phyloP scores from a whole-genome alignment of 257 asterid genomes.

The Cruciata laevipes region DNA sequence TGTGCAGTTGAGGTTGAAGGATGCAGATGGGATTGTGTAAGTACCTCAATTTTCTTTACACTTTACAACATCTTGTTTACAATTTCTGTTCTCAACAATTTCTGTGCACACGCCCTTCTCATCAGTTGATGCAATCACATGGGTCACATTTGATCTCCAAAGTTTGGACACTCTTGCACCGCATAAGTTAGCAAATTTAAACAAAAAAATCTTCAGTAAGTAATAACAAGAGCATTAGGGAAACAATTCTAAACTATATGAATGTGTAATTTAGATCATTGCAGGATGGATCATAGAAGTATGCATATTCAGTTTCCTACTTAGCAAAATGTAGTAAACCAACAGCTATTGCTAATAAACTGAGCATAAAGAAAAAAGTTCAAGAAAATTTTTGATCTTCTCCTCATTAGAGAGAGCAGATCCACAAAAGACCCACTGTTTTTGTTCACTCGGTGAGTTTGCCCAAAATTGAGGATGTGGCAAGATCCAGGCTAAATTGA shows the following conservation, averaged over 20 bases:
- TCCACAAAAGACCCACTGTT: constrained; percentile 70
- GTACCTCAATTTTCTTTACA: constrained; percentile 13
- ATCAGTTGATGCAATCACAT: constrained; percentile 79
- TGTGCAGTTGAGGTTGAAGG: constrained; percentile 61
- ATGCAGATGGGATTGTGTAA: constrained; percentile 89
- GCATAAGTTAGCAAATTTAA: constrained; percentile 44
- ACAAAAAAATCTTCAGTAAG: constrained; percentile 44
- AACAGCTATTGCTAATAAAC: neutral
- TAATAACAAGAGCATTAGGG: constrained; percentile 10
- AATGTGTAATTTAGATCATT: neutral
- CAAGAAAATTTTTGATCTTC: constrained; percentile 42
- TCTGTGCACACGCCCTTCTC: constrained; percentile 68
- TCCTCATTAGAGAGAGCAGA: constrained; percentile 79
- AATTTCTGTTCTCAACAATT: neutral
- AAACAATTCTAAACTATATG: neutral
- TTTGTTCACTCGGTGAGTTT: constrained; percentile 34
- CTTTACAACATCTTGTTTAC: constrained; percentile 1
- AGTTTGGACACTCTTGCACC: constrained; percentile 65
- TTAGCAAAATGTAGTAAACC: neutral
- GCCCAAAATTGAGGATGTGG: constrained; percentile 35
- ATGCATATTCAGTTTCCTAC: neutral
- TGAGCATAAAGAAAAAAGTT: neutral
- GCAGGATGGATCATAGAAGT: neutral
- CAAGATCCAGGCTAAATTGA: constrained; percentile 12
- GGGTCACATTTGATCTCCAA: constrained; percentile 75